Evolutionary conservation across 2,329 filamentous ascomycete genomes (phyloP).

Genomic region (Chaetomium olivaceum): DNA sequence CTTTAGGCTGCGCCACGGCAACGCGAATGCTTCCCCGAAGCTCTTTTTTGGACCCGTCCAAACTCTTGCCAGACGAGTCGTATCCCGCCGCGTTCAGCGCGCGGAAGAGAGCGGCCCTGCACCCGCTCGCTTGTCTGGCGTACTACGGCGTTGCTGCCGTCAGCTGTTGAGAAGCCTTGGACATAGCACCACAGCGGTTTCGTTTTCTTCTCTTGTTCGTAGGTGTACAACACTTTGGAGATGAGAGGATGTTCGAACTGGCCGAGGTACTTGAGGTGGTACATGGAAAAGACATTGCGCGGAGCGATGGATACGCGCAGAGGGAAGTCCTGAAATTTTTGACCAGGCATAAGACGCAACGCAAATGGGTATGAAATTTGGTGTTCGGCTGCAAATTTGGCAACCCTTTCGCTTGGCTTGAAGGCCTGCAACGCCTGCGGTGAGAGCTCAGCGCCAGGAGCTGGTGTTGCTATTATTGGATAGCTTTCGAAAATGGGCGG

Average conservation of each 20-base stretch:
- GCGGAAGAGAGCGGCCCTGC: slow-evolving; percentile 11
- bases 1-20: slow-evolving; percentile 11
- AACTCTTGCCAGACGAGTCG: slow-evolving; percentile 17
- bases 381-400: not conserved
- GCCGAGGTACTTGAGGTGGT: slow-evolving; percentile 39
- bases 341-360: not conserved
- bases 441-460: not conserved
- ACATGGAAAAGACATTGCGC: slow-evolving; percentile 39
- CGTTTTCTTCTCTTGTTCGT: slow-evolving; percentile 16
- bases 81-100: slow-evolving; percentile 29
- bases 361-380: slow-evolving; percentile 1
- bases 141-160: slow-evolving; percentile 21
- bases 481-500: not conserved
- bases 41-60: not conserved
- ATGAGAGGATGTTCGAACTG: slow-evolving; percentile 38
- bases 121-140: slow-evolving; percentile 11
- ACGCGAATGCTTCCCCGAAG: slow-evolving; percentile 20
- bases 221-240: slow-evolving; percentile 24
- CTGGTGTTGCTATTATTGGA: not conserved
- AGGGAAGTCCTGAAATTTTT: slow-evolving; percentile 27
- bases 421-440: not conserved
- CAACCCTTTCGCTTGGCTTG: not conserved
- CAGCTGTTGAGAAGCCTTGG: not conserved
- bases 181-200: slow-evolving; percentile 24
- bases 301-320: slow-evolving; percentile 35